Percentiles rank a stretch among this genome's conserved stretches.
Evolutionary conservation across 2,329 filamentous ascomycete species (phyloP).

Genomic region (Aplosporella prunicola): DNA sequence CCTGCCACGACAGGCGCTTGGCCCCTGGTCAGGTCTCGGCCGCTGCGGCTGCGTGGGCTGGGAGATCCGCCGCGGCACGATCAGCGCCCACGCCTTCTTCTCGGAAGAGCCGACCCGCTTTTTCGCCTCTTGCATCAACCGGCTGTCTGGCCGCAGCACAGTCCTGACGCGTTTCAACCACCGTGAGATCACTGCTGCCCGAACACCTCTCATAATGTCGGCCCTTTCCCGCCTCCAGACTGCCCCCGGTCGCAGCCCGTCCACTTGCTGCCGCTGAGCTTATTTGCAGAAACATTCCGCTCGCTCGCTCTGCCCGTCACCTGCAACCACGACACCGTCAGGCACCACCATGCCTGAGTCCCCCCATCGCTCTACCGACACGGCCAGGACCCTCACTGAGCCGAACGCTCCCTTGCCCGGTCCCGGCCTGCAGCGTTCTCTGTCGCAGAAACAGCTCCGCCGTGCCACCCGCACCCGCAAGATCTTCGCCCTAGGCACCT

Average conservation of each 20-base stretch:
- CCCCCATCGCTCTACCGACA: slow-evolving; percentile 2
- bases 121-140: slow-evolving; percentile 11
- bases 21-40: too few relatives aligned
- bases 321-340: not conserved
- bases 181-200: slow-evolving; percentile 8
- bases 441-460: slow-evolving; percentile 28
- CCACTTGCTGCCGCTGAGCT: not conserved
- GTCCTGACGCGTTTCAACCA: slow-evolving; percentile 8
- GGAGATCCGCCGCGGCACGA: too few relatives aligned
- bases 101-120: too few relatives aligned
- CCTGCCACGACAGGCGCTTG: too few relatives aligned
- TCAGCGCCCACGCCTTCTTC: too few relatives aligned
- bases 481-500: slow-evolving; percentile 55
- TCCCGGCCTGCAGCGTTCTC: slow-evolving; percentile 11
- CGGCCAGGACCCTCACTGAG: slow-evolving; percentile 3
- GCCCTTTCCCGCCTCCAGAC: slow-evolving; percentile 4
- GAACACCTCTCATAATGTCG: slow-evolving; percentile 10
- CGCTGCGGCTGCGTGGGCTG: too few relatives aligned
- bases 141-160: slow-evolving; percentile 4
- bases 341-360: not conserved
- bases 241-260: not conserved
- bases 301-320: not conserved
- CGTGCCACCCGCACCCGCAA: slow-evolving; percentile 40
- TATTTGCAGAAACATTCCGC: not conserved
- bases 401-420: not conserved